These are phyloP conservation scores for Lobosporangium transversale DNA, from an alignment of 192 early-diverging fungal genomes.

Conservation along the genomic window DNA sequence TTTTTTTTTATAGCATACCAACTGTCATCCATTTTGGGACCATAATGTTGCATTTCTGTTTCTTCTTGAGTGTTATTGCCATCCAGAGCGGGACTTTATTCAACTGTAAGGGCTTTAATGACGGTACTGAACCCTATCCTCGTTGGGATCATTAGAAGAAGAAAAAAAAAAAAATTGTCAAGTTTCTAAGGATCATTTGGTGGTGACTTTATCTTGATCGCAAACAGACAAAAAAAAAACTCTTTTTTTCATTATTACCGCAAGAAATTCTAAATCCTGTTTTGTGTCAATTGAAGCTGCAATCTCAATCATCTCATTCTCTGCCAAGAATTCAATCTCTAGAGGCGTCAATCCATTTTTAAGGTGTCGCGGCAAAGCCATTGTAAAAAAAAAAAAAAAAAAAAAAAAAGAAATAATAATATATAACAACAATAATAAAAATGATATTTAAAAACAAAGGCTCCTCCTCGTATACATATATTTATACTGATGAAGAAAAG, in stretches of 20 bases:
- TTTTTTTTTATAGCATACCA: constrained; percentile 60
- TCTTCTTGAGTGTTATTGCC: constrained; percentile 82
- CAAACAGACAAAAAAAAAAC: too few relatives aligned
- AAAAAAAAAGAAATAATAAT: too few relatives aligned
- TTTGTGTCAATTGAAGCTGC: constrained; percentile 74
- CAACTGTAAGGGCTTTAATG: constrained; percentile 83
- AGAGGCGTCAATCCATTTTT: constrained; percentile 71
- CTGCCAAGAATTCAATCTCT: constrained; percentile 90
- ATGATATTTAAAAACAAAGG: too few relatives aligned
- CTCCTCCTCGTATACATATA: too few relatives aligned
- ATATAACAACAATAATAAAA: too few relatives aligned
- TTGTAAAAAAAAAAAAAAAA: constrained; percentile 1
- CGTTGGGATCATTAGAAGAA: background rate
- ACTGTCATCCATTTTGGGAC: constrained; percentile 85
- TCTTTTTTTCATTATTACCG: constrained; percentile 8
- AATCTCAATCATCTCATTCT: constrained; percentile 79
- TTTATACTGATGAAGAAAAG: too few relatives aligned
- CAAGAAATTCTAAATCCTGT: constrained; percentile 77
- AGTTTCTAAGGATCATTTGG: too few relatives aligned
- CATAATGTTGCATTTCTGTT: constrained; percentile 82
- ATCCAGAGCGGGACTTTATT: constrained; percentile 89
- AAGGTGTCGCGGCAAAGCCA: constrained; percentile 58
- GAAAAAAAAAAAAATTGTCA: background rate
- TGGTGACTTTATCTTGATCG: too few relatives aligned
- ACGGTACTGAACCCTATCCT: constrained; percentile 75